A percentile compares a stretch with the other conserved stretches of the same genome.
Conservation (phyloP, 768 basidiomycete genomes). For the Tricholoma sp. region DNA sequence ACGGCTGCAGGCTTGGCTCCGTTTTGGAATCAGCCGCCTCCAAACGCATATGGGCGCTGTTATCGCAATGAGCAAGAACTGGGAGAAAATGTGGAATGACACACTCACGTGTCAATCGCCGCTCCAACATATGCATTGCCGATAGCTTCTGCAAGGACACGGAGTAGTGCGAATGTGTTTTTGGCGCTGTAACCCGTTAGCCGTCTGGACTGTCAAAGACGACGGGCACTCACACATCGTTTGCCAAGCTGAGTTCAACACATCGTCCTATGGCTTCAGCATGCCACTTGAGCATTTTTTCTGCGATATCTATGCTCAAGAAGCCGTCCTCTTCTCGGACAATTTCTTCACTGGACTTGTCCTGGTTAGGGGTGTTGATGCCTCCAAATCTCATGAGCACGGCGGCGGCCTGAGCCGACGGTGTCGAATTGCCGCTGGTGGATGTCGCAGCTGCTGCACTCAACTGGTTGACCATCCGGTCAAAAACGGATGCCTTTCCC, state of each 20-base stretch:
- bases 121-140: slow-evolving; percentile 81
- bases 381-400: slow-evolving; percentile 88
- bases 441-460: slow-evolving; percentile 68
- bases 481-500: slow-evolving; percentile 76
- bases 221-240: slow-evolving; percentile 68
- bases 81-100: neutral
- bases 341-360: slow-evolving; percentile 61
- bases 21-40: slow-evolving; percentile 69
- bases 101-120: slow-evolving; percentile 84
- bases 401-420: slow-evolving; percentile 81
- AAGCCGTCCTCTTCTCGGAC: slow-evolving; percentile 78
- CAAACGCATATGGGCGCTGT: slow-evolving; percentile 64
- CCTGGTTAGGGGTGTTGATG: slow-evolving; percentile 50
- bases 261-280: slow-evolving; percentile 95
- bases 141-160: slow-evolving; percentile 83
- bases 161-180: slow-evolving; percentile 77
- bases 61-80: neutral
- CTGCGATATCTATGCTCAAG: slow-evolving; percentile 69
- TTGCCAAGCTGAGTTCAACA: slow-evolving; percentile 77
- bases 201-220: neutral
- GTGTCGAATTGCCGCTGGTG: slow-evolving; percentile 52
- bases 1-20: slow-evolving; percentile 72
- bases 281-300: slow-evolving; percentile 95
- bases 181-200: slow-evolving; percentile 56
- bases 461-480: slow-evolving; percentile 88